These are phyloP conservation scores for Trypanosoma congolense DNA, from an alignment of 208 protist species.

Conservation along the genomic window DNA sequence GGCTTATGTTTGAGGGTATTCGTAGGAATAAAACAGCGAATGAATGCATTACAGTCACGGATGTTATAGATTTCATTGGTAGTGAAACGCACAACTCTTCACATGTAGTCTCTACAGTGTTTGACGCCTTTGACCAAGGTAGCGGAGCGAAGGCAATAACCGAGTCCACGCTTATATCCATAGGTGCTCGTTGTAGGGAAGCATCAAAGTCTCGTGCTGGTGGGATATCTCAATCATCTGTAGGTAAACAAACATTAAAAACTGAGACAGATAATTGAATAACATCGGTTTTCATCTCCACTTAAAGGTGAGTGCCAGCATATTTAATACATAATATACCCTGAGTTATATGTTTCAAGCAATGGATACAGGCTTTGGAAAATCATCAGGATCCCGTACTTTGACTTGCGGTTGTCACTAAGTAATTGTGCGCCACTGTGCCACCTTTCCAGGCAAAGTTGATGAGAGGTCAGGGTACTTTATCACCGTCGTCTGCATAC, in stretches of 20 bases:
- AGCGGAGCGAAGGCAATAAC: conserved; percentile 79
- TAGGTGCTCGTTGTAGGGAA: conserved; percentile 80
- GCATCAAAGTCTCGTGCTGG: conserved; percentile 23
- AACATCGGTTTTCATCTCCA: conserved; percentile 3
- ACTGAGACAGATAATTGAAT: not conserved
- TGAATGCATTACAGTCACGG: conserved; percentile 71
- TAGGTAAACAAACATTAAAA: conserved; percentile 7
- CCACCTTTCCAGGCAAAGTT: not conserved
- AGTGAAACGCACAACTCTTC: conserved; percentile 82
- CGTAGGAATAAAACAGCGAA: conserved; percentile 68
- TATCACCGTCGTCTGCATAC: not conserved
- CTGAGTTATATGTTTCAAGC: too few species aligned
- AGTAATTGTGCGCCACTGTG: not conserved
- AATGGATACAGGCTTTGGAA: too few species aligned
- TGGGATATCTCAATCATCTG: conserved; percentile 9
- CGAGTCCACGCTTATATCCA: conserved; percentile 63
- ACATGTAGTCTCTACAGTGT: conserved; percentile 84
- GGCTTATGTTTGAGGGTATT: conserved; percentile 74
- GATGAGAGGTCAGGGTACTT: not conserved
- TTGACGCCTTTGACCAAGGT: conserved; percentile 86
- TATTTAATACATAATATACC: too few species aligned
- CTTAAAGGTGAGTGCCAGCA: too few species aligned
- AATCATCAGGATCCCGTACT: too few species aligned
- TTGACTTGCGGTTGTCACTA: too few species aligned
- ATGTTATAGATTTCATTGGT: conserved; percentile 81